Evolutionary conservation across 2,329 filamentous ascomycete genomes (phyloP).

Genomic region (Magnaporthiopsis incrustans): DNA sequence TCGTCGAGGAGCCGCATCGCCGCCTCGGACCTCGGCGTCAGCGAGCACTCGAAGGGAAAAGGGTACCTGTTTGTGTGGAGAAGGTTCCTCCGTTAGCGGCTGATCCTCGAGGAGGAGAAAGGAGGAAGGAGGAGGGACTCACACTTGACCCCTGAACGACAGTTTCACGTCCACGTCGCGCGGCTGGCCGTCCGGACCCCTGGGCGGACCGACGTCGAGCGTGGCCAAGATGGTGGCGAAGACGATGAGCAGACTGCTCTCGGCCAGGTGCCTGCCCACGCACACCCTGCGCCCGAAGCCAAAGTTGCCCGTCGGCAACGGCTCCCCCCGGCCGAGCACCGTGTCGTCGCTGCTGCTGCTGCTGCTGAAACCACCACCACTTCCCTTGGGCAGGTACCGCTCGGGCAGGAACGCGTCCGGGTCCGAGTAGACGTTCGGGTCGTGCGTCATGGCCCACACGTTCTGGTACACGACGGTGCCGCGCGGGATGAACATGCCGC

Average conservation of each 20-base stretch:
- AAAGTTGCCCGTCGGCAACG: slow-evolving; percentile 24
- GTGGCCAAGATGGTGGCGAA: slow-evolving; percentile 26
- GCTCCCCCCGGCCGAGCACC: slow-evolving; percentile 16
- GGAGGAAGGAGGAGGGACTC: slow-evolving; percentile 5
- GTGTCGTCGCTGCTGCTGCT: neutral
- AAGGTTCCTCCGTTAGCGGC: too few species aligned
- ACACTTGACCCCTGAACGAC: slow-evolving; percentile 20
- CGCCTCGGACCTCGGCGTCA: neutral
- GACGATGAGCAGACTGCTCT: slow-evolving; percentile 35
- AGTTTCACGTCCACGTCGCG: slow-evolving; percentile 17
- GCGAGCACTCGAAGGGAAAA: slow-evolving; percentile 1
- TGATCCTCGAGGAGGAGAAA: neutral
- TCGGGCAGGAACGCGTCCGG: slow-evolving; percentile 25
- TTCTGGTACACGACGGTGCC: slow-evolving; percentile 33
- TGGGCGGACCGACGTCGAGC: slow-evolving; percentile 16
- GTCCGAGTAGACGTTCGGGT: slow-evolving; percentile 20
- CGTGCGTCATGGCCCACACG: slow-evolving; percentile 30
- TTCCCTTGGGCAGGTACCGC: slow-evolving; percentile 17
- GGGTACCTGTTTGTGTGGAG: slow-evolving; percentile 3
- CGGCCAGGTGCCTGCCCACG: slow-evolving; percentile 36
- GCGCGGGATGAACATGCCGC: slow-evolving; percentile 36
- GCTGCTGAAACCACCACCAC: slow-evolving; percentile 14
- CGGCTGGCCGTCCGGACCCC: slow-evolving; percentile 14
- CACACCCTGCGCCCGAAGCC: slow-evolving; percentile 39
- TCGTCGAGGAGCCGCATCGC: slow-evolving; percentile 2